Evolutionary conservation across 1,284 basidiomycete species (phyloP).

Genomic region (Puccinia novopanici): DNA sequence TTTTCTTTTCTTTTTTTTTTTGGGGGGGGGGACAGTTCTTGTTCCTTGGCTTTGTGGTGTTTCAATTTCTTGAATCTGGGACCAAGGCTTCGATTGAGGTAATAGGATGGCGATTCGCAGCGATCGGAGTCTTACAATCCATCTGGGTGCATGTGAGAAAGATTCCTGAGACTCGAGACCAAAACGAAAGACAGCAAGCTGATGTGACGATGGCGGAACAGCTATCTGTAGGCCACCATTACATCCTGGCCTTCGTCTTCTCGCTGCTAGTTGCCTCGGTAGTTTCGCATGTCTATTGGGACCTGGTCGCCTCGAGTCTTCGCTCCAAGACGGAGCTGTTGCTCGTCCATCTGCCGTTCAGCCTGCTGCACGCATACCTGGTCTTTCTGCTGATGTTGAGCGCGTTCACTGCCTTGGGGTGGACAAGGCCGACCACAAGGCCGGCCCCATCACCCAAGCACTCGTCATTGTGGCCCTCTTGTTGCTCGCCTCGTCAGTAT

Average conservation of each 20-base stretch:
- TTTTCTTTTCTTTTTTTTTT: neutral
- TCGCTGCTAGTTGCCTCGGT: conserved; percentile 59
- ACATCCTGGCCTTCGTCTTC: conserved; percentile 60
- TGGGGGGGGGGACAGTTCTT: conserved; percentile 52
- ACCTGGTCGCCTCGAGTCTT: conserved; percentile 56
- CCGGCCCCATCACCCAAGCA: conserved; percentile 58
- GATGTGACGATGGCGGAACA: conserved; percentile 47
- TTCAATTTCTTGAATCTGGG: conserved; percentile 57
- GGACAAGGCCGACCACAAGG: conserved; percentile 56
- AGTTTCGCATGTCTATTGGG: conserved; percentile 60
- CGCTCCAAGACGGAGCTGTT: conserved; percentile 54
- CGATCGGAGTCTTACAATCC: conserved; percentile 57
- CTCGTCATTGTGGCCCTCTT: conserved; percentile 59
- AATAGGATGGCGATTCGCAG: conserved; percentile 60
- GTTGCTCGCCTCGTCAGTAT: conserved; percentile 57
- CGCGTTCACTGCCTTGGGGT: conserved; percentile 59
- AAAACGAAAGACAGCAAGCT: too few species aligned
- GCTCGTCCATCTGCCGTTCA: conserved; percentile 61
- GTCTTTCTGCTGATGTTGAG: conserved; percentile 59
- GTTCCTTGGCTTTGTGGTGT: conserved; percentile 59
- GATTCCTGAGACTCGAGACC: too few species aligned
- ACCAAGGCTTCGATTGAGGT: conserved; percentile 56
- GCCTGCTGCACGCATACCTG: conserved; percentile 55
- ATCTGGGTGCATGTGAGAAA: conserved; percentile 54
- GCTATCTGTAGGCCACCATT: conserved; percentile 52